A percentile compares a stretch with the other conserved stretches of the same genome.
phyloP scores from a whole-genome alignment of 1,284 basidiomycete genomes.

The Fomitopsis schrenkii region DNA sequence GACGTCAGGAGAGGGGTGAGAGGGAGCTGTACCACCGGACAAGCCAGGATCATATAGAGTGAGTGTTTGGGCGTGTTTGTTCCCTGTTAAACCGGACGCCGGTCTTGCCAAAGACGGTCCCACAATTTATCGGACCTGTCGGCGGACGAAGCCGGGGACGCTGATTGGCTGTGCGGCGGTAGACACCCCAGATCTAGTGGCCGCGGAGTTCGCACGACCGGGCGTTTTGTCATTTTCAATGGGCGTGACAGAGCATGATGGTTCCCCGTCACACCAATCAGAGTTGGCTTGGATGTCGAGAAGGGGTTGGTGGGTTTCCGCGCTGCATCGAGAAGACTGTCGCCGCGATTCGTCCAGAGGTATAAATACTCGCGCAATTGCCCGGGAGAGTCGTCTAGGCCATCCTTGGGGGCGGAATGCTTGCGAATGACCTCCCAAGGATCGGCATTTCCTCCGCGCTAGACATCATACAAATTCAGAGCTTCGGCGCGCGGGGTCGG shows the following conservation, averaged over 20 bases:
- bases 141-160: conserved; percentile 9
- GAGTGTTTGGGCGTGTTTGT: conserved; percentile 25
- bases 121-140: conserved; percentile 17
- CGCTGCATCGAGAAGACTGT: neutral
- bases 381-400: neutral
- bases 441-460: neutral
- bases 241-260: conserved; percentile 1
- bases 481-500: too few relatives aligned
- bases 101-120: conserved; percentile 15
- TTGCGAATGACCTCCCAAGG: neutral
- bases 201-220: conserved; percentile 12
- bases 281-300: neutral
- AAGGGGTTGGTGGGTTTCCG: neutral
- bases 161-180: conserved; percentile 14
- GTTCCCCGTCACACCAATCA: neutral
- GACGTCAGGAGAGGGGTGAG: conserved; percentile 16
- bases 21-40: conserved; percentile 10
- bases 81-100: conserved; percentile 14
- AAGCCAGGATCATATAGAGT: conserved; percentile 19
- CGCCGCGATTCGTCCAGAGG: neutral
- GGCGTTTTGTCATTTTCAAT: neutral
- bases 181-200: conserved; percentile 12
- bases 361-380: neutral
- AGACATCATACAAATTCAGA: neutral
- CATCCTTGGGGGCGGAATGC: neutral